phyloP scores from a whole-genome alignment of 768 basidiomycete species.

The Termitomyces titanicus region DNA sequence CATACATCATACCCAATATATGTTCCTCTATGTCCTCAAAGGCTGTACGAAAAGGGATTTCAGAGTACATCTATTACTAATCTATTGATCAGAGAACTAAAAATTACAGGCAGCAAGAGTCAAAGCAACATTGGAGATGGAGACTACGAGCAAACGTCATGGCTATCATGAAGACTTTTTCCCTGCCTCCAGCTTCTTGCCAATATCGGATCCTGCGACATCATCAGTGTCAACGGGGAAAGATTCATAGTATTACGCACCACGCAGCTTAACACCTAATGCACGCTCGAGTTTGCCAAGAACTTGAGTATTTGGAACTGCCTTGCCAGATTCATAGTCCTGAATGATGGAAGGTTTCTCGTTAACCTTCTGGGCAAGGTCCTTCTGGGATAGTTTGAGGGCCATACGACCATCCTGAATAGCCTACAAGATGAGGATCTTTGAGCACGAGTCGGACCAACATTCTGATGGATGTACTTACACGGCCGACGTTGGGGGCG shows the following conservation, averaged over 20 bases:
- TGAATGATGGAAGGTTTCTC: constrained; percentile 87
- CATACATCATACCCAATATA: neutral
- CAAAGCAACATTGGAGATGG: constrained; percentile 25
- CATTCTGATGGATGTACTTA: constrained; percentile 26
- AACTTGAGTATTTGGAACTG: constrained; percentile 83
- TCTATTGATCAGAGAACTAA: constrained; percentile 10
- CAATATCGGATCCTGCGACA: constrained; percentile 67
- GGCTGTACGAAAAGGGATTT: neutral
- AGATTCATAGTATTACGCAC: constrained; percentile 36
- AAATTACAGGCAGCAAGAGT: constrained; percentile 22
- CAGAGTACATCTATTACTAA: constrained; percentile 11
- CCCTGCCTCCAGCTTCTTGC: constrained; percentile 78
- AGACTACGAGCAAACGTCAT: constrained; percentile 24
- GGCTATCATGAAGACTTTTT: constrained; percentile 62
- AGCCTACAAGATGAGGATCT: constrained; percentile 42
- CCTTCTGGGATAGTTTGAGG: constrained; percentile 83
- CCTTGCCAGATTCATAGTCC: constrained; percentile 87
- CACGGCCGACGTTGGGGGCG: constrained; percentile 66
- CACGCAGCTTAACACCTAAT: constrained; percentile 86
- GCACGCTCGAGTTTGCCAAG: constrained; percentile 85
- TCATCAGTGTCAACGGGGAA: neutral
- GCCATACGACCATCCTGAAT: constrained; percentile 80
- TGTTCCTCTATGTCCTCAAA: neutral
- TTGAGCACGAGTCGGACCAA: constrained; percentile 2
- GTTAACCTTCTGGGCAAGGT: constrained; percentile 89